phyloP scores from a whole-genome alignment of 768 basidiomycete species.

The Suillus variegatus region DNA sequence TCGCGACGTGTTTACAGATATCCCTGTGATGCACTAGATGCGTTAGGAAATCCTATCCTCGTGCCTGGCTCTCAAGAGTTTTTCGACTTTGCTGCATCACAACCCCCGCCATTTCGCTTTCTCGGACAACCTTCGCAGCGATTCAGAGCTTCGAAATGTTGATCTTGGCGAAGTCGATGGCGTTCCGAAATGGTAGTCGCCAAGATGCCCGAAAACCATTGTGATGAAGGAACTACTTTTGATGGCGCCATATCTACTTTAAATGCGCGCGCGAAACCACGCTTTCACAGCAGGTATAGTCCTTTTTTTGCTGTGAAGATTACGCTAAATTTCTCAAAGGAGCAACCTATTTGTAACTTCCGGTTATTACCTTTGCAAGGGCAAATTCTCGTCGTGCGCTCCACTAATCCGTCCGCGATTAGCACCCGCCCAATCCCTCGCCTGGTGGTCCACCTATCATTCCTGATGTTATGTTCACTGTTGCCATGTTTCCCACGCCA shows the following conservation, averaged over 20 bases:
- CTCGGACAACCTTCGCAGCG: constrained; percentile 40
- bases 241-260: constrained; percentile 38
- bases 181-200: constrained; percentile 44
- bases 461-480: constrained; percentile 29
- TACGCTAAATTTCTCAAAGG: constrained; percentile 29
- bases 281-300: constrained; percentile 21
- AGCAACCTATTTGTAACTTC: constrained; percentile 51
- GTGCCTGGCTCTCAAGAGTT: constrained; percentile 40
- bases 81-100: constrained; percentile 33
- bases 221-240: constrained; percentile 42
- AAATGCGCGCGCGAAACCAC: constrained; percentile 36
- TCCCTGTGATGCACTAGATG: constrained; percentile 46
- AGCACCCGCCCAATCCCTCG: constrained; percentile 3
- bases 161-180: constrained; percentile 47
- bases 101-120: constrained; percentile 43
- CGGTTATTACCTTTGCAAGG: constrained; percentile 53
- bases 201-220: constrained; percentile 42
- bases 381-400: constrained; percentile 53
- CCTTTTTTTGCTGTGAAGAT: constrained; percentile 14
- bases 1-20: constrained; percentile 44
- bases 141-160: constrained; percentile 37
- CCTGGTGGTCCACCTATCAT: constrained; percentile 17
- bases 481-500: constrained; percentile 32
- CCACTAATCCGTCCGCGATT: constrained; percentile 27
- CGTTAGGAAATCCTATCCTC: constrained; percentile 43